Percentiles rank a stretch among this genome's conserved stretches.
Conservation (phyloP, 2,329 filamentous ascomycete species). For the Epichloe elymi region DNA sequence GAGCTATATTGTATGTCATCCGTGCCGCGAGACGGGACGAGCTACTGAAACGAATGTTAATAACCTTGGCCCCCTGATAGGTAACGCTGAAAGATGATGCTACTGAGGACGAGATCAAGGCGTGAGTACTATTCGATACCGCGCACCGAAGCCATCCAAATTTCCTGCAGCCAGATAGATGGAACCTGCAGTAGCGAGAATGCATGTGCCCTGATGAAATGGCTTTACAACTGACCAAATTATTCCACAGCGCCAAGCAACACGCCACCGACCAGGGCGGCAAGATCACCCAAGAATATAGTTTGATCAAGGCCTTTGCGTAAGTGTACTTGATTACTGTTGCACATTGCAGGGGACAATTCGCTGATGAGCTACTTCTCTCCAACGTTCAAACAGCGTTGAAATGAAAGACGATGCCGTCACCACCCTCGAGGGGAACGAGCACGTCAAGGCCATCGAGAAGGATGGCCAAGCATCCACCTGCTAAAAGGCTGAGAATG, state of each 20-base stretch:
- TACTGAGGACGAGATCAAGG: slow-evolving; percentile 50
- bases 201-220: not conserved
- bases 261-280: slow-evolving; percentile 63
- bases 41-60: slow-evolving; percentile 2
- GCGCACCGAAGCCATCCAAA: not conserved
- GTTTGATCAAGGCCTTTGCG: slow-evolving; percentile 85
- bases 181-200: no score
- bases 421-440: slow-evolving; percentile 50
- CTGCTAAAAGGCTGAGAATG: slow-evolving; percentile 37
- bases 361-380: not conserved
- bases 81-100: slow-evolving; percentile 67
- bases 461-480: slow-evolving; percentile 55
- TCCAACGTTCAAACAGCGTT: slow-evolving; percentile 42
- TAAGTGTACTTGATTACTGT: slow-evolving; percentile 33
- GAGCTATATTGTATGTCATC: slow-evolving; percentile 37
- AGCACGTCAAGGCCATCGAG: slow-evolving; percentile 66
- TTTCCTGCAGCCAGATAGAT: not conserved
- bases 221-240: not conserved
- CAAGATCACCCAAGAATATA: slow-evolving; percentile 73
- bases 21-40: not conserved
- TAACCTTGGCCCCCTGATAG: slow-evolving; percentile 28
- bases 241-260: slow-evolving; percentile 54
- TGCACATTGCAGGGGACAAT: not conserved
- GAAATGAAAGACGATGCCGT: slow-evolving; percentile 56
- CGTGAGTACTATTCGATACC: slow-evolving; percentile 31